phyloP scores from a whole-genome alignment of 2,329 filamentous ascomycete species.

The Polytolypa hystricis region DNA sequence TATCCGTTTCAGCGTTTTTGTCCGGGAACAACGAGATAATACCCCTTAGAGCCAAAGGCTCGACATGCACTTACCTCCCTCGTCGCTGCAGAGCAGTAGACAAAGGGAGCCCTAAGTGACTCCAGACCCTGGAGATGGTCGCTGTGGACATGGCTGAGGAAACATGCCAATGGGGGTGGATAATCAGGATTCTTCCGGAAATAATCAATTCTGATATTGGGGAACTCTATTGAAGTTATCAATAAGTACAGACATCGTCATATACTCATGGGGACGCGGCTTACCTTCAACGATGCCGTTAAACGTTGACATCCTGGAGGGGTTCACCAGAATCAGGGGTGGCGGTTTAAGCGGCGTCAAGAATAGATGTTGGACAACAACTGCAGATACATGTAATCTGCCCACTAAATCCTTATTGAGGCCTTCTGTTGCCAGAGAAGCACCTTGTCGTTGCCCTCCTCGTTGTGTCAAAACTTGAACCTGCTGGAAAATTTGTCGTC shows the following conservation, averaged over 20 bases:
- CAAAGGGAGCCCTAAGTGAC: conserved; percentile 62
- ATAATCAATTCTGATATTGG: conserved; percentile 50
- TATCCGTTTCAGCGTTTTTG: conserved; percentile 6
- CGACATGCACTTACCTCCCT: conserved; percentile 52
- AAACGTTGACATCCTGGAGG: conserved; percentile 24
- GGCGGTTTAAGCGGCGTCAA: background rate
- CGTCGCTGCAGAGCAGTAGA: conserved; percentile 83
- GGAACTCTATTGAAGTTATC: conserved; percentile 11
- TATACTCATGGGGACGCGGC: conserved; percentile 2
- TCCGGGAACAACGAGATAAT: no score
- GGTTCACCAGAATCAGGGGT: no score
- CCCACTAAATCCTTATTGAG: no score
- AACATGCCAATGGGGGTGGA: conserved; percentile 63
- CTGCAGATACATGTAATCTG: background rate
- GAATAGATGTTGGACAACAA: background rate
- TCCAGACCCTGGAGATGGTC: conserved; percentile 80
- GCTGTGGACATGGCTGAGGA: conserved; percentile 85
- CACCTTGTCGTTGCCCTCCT: no score
- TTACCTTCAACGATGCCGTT: conserved; percentile 21
- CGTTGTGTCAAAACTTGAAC: no score
- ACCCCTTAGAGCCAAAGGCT: no score
- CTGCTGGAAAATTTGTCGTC: no score
- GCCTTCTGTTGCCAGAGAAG: no score
- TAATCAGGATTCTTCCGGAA: conserved; percentile 51
- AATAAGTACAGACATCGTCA: background rate